Base-by-base conservation (phyloP, 179 eudicot species). In the Beta macrorhiza region DNA sequence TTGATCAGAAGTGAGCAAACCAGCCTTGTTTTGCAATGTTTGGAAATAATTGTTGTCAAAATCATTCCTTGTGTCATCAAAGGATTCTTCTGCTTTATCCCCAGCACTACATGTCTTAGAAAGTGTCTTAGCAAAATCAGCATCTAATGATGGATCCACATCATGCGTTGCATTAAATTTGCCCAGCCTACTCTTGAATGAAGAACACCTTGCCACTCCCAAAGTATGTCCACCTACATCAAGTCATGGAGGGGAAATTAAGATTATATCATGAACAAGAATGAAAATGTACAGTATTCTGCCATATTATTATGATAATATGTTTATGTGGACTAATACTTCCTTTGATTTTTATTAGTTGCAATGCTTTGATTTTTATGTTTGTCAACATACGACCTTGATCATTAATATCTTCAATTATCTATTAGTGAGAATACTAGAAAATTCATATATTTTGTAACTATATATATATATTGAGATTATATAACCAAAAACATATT, bases 201-300 rank as follows among this genome's bases (percentile, higher is more conserved):
- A 90, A 59, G 94, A 83, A 79, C 97, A 94, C 76, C 97, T 88
- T 71, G 98, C 96, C 53, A 89, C 97, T 76, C 98, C 98, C 32
- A 94, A 88, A n/a, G 98, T 94, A 62, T 94, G 98, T 3, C 83
- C 98, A 62, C 98, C 98, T 94, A 45, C 82, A 76, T 64, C 32
- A 51, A 61, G 12, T 15, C 10, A 13, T 53, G 17, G 7, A 16
- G 14, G 2, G 52, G 22, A 42, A 44, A 2, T 5, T 0, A n/a
- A 20, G 29, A 68, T 45, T 0, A 58, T 47, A 16, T 68, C 2
- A 16, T 29, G 32, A 29, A 29, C 0, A 29, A 29, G 32, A 29
- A 29, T 29, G 32, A 29, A 29, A 29, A 29, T 29, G 32, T 0
- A 29, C 32, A 29, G 32, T 29, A 29, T 29, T 29, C 0, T 29